Evolutionary conservation across 768 basidiomycete species (phyloP), one percentile per base, ranked within the genome.

Genomic region (Mycena chlorophos): DNA sequence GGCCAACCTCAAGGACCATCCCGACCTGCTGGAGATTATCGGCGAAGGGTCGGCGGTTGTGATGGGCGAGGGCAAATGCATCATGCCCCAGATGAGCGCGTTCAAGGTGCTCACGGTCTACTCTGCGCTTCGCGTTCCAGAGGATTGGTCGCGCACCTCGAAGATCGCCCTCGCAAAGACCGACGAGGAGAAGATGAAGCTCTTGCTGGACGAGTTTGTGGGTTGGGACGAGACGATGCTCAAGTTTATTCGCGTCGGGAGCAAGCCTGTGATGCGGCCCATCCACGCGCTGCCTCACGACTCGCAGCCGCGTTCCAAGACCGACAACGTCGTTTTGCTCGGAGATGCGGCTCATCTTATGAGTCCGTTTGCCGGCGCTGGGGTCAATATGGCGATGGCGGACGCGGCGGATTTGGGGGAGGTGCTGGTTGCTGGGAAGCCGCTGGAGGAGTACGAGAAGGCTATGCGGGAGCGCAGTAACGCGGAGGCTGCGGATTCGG

Each of bases 311-410:
- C 28, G 34, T 8, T 3, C 50, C 17, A 37, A 51, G 17, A n/a
- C 28, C 17, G 23, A 25, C 14, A 25, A 37, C 19, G 25, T 45
- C 19, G 43, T 47, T n/a, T 27, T 54, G 12, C 25, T 69, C 27
- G 73, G 73, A 22, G 74, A 74, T 45, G 71, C 74, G 2, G 73
- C 73, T 19, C 73, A 75, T 55, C 56, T 70, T 5, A 72, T 75
- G 71, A 55, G 65, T 3, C 74, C 70, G 4, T 73, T 71, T 52
- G 67, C 66, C 1, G 72, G 74, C 14, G 69, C 69, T 14, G 72
- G 74, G 2, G 72, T 66, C 49, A 74, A 75, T 54, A 64, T 65
- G 23, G 69, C 69, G 25, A 64, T 71, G 70, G 34, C 54, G 10
- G 69, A 69, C 43, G 68, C 62, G 17, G 5, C 40, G n/a, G 43